These are phyloP conservation scores for Psilocybe azurescens DNA, from an alignment of 768 basidiomycete species.

Conservation along the genomic window DNA sequence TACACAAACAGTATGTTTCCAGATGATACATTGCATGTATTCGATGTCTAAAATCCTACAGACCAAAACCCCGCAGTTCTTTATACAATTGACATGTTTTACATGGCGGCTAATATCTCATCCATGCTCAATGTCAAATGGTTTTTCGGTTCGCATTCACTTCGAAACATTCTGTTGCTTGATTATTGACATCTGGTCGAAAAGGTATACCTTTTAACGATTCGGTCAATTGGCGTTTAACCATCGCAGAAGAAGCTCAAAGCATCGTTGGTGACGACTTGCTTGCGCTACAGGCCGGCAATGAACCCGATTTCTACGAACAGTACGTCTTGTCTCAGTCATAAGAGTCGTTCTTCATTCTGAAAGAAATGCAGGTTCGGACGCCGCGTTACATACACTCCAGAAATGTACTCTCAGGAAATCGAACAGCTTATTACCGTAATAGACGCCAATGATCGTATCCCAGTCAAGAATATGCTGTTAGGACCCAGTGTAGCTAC, in stretches of 20 bases:
- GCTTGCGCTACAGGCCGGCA: slow-evolving; percentile 71
- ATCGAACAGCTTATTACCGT: slow-evolving; percentile 24
- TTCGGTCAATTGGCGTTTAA: slow-evolving; percentile 53
- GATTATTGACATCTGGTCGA: background rate
- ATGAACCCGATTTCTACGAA: slow-evolving; percentile 83
- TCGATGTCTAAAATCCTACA: slow-evolving; percentile 12
- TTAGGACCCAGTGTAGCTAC: slow-evolving; percentile 68
- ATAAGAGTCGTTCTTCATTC: background rate
- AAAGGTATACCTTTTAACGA: slow-evolving; percentile 70
- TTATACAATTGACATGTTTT: slow-evolving; percentile 69
- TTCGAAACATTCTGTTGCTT: background rate
- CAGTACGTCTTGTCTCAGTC: slow-evolving; percentile 29
- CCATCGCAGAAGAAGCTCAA: slow-evolving; percentile 63
- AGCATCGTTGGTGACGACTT: slow-evolving; percentile 66
- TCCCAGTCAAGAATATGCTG: slow-evolving; percentile 41
- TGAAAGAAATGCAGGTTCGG: slow-evolving; percentile 31
- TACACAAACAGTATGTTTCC: slow-evolving; percentile 26
- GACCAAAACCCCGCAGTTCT: slow-evolving; percentile 73
- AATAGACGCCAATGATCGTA: slow-evolving; percentile 30
- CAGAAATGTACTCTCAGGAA: slow-evolving; percentile 55
- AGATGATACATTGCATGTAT: background rate
- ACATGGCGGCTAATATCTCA: slow-evolving; percentile 66
- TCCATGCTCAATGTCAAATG: slow-evolving; percentile 62
- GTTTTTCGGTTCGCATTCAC: slow-evolving; percentile 53
- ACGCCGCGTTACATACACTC: slow-evolving; percentile 38